These are phyloP conservation scores for Fusarium kyushuense DNA, from an alignment of 2,329 filamentous ascomycete genomes.

Conservation along the genomic window DNA sequence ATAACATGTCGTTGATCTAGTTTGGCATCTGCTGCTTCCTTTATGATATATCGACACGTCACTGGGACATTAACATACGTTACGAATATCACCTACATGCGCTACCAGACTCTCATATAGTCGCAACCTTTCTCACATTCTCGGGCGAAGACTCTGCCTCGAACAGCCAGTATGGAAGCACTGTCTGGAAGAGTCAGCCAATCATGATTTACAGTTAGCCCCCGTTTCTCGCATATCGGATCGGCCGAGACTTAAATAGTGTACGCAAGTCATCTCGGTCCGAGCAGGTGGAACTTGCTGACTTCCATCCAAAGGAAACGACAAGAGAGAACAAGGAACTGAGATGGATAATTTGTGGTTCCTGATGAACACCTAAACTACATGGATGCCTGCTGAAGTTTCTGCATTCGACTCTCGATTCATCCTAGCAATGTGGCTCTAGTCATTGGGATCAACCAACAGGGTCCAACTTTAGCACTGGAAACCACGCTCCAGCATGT, in stretches of 20 bases:
- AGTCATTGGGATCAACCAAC: conserved; percentile 9
- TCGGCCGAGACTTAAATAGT: conserved; percentile 16
- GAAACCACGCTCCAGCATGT: conserved; percentile 38
- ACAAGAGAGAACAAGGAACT: conserved; percentile 28
- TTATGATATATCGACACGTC: conserved; percentile 8
- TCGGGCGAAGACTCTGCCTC: conserved; percentile 4
- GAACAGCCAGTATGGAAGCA: conserved; percentile 7
- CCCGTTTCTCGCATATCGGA: conserved; percentile 28
- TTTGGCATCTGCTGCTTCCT: conserved; percentile 5
- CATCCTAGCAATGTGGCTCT: conserved; percentile 32
- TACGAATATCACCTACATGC: neutral
- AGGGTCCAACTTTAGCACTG: conserved; percentile 11
- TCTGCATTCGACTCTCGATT: conserved; percentile 40
- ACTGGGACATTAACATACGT: neutral
- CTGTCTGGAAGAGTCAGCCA: conserved; percentile 18
- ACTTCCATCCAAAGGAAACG: conserved; percentile 3
- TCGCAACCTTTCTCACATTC: neutral
- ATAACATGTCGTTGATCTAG: conserved; percentile 9
- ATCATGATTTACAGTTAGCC: conserved; percentile 10
- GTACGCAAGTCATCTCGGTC: conserved; percentile 24
- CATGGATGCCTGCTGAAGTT: conserved; percentile 31
- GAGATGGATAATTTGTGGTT: conserved; percentile 22
- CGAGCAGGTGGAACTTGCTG: conserved; percentile 25
- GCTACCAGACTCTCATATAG: neutral
- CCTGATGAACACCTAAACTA: conserved; percentile 2